Conservation (phyloP, 2,329 filamentous ascomycete species). For the Pyricularia sp. region DNA sequence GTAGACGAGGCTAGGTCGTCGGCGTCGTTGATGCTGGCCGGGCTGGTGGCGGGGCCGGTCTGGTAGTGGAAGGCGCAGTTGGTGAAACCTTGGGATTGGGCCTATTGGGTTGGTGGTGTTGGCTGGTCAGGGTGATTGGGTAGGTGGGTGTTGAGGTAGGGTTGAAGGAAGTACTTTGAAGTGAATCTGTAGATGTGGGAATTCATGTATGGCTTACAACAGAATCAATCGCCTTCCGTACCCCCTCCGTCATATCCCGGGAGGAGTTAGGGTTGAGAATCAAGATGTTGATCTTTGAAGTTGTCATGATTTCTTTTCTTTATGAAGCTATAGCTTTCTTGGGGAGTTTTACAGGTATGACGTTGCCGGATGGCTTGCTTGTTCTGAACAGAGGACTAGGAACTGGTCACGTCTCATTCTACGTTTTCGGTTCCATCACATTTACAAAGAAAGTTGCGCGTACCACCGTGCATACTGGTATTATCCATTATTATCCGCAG, state of each 20-base stretch:
- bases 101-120: not conserved
- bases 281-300: constrained; percentile 28
- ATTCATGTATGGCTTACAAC: not conserved
- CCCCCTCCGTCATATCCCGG: constrained; percentile 53
- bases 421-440: not conserved
- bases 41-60: constrained; percentile 49
- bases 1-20: constrained; percentile 53
- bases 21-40: constrained; percentile 67
- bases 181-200: not conserved
- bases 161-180: no score
- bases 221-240: constrained; percentile 34
- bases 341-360: not conserved
- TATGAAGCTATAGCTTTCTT: not conserved
- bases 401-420: not conserved
- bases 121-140: constrained; percentile 5
- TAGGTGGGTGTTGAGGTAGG: not conserved
- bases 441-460: not conserved
- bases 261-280: constrained; percentile 75
- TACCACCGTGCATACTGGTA: not conserved
- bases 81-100: constrained; percentile 1
- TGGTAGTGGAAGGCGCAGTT: constrained; percentile 43
- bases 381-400: not conserved
- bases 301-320: not conserved
- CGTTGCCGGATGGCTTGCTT: not conserved
- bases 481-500: not conserved